These are phyloP conservation scores for Lecanosticta acicola DNA, from an alignment of 2,329 filamentous ascomycete species.

Conservation along the genomic window DNA sequence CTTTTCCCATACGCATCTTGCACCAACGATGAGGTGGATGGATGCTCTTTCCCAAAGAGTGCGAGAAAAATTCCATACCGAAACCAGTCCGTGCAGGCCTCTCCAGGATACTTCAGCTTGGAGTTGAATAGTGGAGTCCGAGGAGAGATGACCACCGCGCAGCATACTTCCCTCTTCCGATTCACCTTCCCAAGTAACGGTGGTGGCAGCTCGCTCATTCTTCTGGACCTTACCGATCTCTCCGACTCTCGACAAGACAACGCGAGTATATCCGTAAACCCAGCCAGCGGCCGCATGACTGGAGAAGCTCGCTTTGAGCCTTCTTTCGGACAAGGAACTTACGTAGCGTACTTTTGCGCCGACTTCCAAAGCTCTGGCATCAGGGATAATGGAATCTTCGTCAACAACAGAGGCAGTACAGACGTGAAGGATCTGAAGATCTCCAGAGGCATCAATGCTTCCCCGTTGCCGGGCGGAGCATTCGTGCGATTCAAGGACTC, in stretches of 20 bases:
- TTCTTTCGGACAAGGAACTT: slow-evolving; percentile 56
- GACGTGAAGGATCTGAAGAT: slow-evolving; percentile 35
- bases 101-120: slow-evolving; percentile 56
- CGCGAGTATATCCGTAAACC: slow-evolving; percentile 51
- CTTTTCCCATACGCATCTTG: slow-evolving; percentile 63
- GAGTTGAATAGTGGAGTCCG: slow-evolving; percentile 50
- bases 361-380: slow-evolving; percentile 51
- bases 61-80: slow-evolving; percentile 46
- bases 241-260: slow-evolving; percentile 49
- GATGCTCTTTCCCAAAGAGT: slow-evolving; percentile 50
- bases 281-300: slow-evolving; percentile 48
- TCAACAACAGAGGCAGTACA: slow-evolving; percentile 47
- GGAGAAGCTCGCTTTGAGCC: slow-evolving; percentile 55
- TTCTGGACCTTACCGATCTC: slow-evolving; percentile 57
- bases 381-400: slow-evolving; percentile 44
- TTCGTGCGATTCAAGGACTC: slow-evolving; percentile 43
- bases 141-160: slow-evolving; percentile 56
- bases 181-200: slow-evolving; percentile 48
- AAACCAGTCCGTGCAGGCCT: slow-evolving; percentile 47
- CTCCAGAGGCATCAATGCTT: slow-evolving; percentile 35
- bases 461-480: slow-evolving; percentile 35
- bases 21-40: slow-evolving; percentile 54
- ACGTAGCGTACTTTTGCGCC: slow-evolving; percentile 55
- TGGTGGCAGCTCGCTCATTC: slow-evolving; percentile 47
- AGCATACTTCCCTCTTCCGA: slow-evolving; percentile 54